Base-by-base conservation (phyloP, 768 basidiomycete species). In the Podaxis sp. region DNA sequence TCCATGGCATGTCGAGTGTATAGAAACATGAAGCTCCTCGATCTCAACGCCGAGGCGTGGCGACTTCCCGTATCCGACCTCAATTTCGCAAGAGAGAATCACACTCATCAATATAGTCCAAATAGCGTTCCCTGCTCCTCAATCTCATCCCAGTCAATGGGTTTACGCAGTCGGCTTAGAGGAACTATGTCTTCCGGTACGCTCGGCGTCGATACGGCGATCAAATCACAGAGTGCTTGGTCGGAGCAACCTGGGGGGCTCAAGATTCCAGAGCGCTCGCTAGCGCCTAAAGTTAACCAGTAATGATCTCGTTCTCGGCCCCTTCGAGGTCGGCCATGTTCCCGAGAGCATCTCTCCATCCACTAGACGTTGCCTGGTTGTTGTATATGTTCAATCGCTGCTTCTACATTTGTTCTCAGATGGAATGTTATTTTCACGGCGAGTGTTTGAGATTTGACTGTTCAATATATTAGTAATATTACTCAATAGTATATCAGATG, bases 1-100 rank as follows among this genome's bases (percentile, higher is more conserved):
- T 59, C 57, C 6, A 59, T 59, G 57, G 57, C 57, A 1, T 59
- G 50, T 32, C 57, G 57, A 4, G 57, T 59, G 2, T 59, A 51
- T 27, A 38, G 57, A 28, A 59, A 59, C 25, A 25, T 59, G 36
- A 59, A 51, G 38, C 21, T 40, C 5, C 50, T 59, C n/a, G 57
- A 59, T 28, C 25, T 59, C 36, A 37, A 35, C 14, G 47, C 9
- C 11, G 11, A 50, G 9, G 37, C 35, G 10, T 18, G 14, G 2
- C 46, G 2, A 14, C 47, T 50, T 14, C 56, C 56, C 21, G 18
- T 57, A 38, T 57, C 56, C 28, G 47, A 48, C 4, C 38, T 57
- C 35, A 36, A 50, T 5, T 57, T 57, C 28, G 46, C 56, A 23
- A 21, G 27, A 18, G 28, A 25, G 3, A 9, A 16, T 5, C 21